Percentiles rank a stretch among this genome's conserved stretches.
These are phyloP conservation scores for Sequoia sempervirens DNA, from an alignment of 75 land plant genomes.

Conservation along the genomic window DNA sequence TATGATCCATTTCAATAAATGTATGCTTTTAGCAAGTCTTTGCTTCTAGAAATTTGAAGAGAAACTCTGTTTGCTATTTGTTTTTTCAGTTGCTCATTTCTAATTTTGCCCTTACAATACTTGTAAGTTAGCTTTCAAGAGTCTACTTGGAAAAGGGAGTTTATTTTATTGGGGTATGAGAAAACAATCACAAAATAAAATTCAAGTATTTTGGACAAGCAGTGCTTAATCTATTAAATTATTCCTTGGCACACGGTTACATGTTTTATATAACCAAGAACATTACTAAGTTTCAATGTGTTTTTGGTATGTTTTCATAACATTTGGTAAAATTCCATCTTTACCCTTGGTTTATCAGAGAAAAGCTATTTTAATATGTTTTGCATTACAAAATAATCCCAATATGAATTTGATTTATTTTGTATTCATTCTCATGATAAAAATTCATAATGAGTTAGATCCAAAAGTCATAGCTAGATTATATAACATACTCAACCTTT, in stretches of 20 bases:
- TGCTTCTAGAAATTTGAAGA: background rate
- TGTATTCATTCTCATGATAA: background rate
- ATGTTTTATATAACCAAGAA: background rate
- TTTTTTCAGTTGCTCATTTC: background rate
- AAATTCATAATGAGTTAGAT: background rate
- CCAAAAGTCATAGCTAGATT: background rate
- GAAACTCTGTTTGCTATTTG: background rate
- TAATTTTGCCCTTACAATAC: background rate
- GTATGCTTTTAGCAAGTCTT: background rate
- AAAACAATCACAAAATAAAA: background rate
- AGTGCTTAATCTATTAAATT: background rate
- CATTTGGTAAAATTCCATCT: background rate
- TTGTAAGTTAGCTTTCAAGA: background rate
- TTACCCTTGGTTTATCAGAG: background rate
- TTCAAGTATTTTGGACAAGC: background rate
- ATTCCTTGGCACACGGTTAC: background rate
- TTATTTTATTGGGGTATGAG: background rate
- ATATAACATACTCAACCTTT: no score
- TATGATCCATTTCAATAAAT: no score
- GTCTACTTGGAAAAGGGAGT: background rate
- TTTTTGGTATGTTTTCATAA: background rate
- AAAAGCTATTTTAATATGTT: background rate
- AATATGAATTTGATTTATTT: background rate
- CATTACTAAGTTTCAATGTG: background rate
- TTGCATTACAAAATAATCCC: background rate